Evolutionary conservation across 1,284 basidiomycete species (phyloP).

Genomic region (Crepidotus sp.): DNA sequence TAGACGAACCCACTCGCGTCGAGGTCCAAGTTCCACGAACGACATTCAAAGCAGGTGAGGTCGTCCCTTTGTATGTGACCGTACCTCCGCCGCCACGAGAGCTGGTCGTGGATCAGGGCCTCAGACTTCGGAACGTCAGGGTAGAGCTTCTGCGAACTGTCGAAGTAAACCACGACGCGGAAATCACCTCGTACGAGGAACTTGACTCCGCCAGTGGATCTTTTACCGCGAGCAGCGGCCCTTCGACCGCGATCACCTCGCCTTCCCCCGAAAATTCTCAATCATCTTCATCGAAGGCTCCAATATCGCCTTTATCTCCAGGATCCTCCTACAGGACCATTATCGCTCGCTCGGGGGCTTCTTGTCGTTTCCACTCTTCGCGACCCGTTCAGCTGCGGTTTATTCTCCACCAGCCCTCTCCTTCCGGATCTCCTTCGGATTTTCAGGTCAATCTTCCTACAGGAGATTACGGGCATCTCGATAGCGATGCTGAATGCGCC

Average conservation of each 20-base stretch:
- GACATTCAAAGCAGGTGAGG: constrained; percentile 58
- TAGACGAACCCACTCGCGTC: constrained; percentile 56
- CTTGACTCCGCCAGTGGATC: constrained; percentile 23
- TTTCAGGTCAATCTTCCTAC: constrained; percentile 32
- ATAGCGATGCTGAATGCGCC: constrained; percentile 53
- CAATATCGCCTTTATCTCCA: constrained; percentile 30
- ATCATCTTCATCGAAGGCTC: constrained; percentile 32
- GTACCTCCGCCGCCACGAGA: constrained; percentile 59
- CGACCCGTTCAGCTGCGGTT: constrained; percentile 61
- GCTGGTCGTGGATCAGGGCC: constrained; percentile 54
- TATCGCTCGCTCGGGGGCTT: constrained; percentile 66
- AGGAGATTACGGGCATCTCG: constrained; percentile 37
- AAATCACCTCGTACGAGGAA: constrained; percentile 24
- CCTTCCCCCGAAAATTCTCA: constrained; percentile 24
- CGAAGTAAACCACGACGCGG: constrained; percentile 38
- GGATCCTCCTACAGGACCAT: constrained; percentile 40
- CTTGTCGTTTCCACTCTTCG: constrained; percentile 69
- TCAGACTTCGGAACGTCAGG: constrained; percentile 65
- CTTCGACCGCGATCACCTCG: constrained; percentile 18
- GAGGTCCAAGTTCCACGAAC: constrained; percentile 63
- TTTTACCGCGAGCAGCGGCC: constrained; percentile 22
- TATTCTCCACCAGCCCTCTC: constrained; percentile 52
- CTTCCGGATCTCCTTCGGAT: constrained; percentile 45
- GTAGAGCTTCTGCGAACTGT: constrained; percentile 61
- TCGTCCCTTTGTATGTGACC: constrained; percentile 69